phyloP scores from a whole-genome alignment of 2,329 filamentous ascomycete genomes.

The Emmonsia crescens region DNA sequence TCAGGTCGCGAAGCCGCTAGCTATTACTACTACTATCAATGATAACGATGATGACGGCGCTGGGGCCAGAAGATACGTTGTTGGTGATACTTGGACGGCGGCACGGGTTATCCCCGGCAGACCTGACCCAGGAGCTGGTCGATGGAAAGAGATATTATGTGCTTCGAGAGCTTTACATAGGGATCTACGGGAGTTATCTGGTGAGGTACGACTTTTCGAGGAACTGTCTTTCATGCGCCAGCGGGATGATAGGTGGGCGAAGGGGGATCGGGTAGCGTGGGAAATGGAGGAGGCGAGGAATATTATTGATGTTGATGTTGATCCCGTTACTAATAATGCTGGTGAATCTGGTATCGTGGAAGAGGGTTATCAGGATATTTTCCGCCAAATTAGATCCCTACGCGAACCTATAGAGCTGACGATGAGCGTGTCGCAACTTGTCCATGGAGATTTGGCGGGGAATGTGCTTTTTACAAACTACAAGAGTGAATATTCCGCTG shows the following conservation, averaged over 20 bases:
- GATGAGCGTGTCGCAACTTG: conserved; percentile 2
- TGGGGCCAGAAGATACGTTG: not conserved
- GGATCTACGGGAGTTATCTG: not conserved
- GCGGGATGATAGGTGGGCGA: conserved; percentile 7
- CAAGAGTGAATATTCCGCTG: not conserved
- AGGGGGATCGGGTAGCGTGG: conserved; percentile 8
- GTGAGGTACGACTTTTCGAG: not conserved
- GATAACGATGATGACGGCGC: not conserved
- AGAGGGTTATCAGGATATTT: not conserved
- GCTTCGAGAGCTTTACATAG: conserved; percentile 6
- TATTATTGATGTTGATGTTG: not conserved
- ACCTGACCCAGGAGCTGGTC: not conserved
- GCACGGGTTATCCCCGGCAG: conserved; percentile 2
- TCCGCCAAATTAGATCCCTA: not conserved
- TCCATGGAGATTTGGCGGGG: conserved; percentile 7
- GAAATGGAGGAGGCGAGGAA: not conserved
- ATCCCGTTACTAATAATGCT: not conserved
- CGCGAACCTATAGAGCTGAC: conserved; percentile 1
- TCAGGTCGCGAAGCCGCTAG: conserved; percentile 5
- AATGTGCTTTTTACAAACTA: conserved; percentile 6
- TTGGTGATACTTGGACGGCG: conserved; percentile 4
- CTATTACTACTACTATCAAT: not conserved
- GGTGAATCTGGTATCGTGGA: not conserved
- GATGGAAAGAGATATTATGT: conserved; percentile 5
- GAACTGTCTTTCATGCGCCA: conserved; percentile 1